Evolutionary conservation across 169 alveolate species (phyloP), one percentile per base, ranked within the genome.

Genomic region (Condylostoma magnum): DNA sequence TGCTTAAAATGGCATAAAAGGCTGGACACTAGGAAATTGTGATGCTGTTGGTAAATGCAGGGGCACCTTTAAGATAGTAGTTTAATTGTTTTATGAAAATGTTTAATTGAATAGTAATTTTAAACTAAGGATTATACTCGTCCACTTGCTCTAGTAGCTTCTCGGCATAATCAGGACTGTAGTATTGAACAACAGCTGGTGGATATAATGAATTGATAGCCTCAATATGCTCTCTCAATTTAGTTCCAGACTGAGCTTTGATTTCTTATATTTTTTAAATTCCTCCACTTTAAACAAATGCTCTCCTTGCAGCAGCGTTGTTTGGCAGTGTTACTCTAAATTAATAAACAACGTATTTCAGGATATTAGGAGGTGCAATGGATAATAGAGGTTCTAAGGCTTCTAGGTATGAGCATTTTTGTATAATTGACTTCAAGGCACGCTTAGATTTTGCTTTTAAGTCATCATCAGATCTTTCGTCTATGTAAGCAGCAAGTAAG

Each of bases 301-400:
- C 85, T 54, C 95, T 83, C 55, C 94, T 79, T 70, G 97, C 98
- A 54, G 90, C 91, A 22, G 89, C 84, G 82, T 94, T 96, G 67
- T 89, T 86, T 20, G 97, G 97, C 50, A 96, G 75, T 30, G 92
- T 94, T 86, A 94, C 94, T 27, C 96, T 95, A 84, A 93, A 94
- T 90, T 96, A 95, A 75, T 93, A 96, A 34, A 94, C 93, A 37
- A 96, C 96, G 71, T 92, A 94, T 83, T 95, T 93, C 65, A 94
- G 88, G 53, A 96, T 94, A 75, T 94, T 92, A 30, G 94, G 90
- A 10, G 99, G 98, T 2, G 97, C 96, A 69, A 79, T 74, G 72
- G 89, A 90, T 34, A 94, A 81, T 65, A 96, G 87, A 10, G 97
- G 98, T 69, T 96, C 98, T 44, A 96, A 83, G n/a, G 99, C 99